Conservation (phyloP, 1,139 yeast genomes). For the Suhomyces ambrosiae region DNA sequence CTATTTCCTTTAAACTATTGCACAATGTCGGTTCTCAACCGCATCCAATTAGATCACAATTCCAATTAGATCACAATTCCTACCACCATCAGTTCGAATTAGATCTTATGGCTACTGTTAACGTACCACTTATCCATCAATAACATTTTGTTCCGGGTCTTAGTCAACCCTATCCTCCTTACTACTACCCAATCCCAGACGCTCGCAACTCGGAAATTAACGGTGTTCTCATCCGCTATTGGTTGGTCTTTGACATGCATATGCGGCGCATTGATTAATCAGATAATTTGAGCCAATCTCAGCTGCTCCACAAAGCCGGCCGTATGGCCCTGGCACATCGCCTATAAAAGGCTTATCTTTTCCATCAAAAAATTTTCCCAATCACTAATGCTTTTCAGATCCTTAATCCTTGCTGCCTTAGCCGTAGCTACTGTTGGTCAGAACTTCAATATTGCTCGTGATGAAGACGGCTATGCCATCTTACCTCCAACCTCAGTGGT, state of each 20-base stretch:
- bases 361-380: slow-evolving; percentile 3
- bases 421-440: slow-evolving; percentile 13
- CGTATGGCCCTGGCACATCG: not conserved
- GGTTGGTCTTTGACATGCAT: slow-evolving; percentile 7
- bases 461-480: slow-evolving; percentile 17
- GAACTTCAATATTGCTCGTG: slow-evolving; percentile 17
- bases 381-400: slow-evolving; percentile 16
- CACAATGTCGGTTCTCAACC: no score
- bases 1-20: no score
- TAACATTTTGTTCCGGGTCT: no score
- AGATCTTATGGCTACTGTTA: no score
- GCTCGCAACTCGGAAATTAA: slow-evolving; percentile 3
- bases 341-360: slow-evolving; percentile 5
- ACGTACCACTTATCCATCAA: no score
- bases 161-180: no score
- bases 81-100: no score
- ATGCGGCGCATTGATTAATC: slow-evolving; percentile 8
- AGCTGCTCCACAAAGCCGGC: not conserved
- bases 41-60: no score
- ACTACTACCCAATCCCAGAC: no score
- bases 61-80: no score
- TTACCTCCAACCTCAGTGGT: slow-evolving; percentile 20
- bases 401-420: slow-evolving; percentile 12
- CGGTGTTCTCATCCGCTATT: slow-evolving; percentile 1
- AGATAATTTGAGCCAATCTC: slow-evolving; percentile 8